A percentile compares a stretch with the other conserved stretches of the same genome.
These are phyloP conservation scores for Rhododendron mucronatum DNA, from an alignment of 148 eudicot species.

Conservation along the genomic window DNA sequence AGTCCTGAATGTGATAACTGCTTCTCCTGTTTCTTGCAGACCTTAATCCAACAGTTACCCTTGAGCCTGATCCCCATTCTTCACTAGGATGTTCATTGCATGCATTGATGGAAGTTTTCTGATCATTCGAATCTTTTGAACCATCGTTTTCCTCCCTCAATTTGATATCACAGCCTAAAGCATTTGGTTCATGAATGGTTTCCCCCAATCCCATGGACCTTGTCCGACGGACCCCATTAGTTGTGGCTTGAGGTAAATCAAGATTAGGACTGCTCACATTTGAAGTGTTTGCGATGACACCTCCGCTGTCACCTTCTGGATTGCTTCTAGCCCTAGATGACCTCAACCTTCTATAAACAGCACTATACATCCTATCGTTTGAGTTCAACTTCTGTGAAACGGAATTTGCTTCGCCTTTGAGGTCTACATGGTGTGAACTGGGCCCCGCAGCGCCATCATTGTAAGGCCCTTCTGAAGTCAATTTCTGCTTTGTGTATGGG, in stretches of 20 bases:
- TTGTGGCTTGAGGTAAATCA: constrained; percentile 18
- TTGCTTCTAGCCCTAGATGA: constrained; percentile 40
- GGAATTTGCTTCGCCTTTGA: constrained; percentile 27
- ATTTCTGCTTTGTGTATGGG: constrained; percentile 23
- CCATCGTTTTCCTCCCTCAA: constrained; percentile 19
- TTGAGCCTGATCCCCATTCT: constrained; percentile 46
- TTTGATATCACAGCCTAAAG: constrained; percentile 17
- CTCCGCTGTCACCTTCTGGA: constrained; percentile 34
- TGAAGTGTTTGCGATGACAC: constrained; percentile 44
- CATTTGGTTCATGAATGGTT: constrained; percentile 27
- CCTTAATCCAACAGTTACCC: constrained; percentile 56
- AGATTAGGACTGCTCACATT: constrained; percentile 33
- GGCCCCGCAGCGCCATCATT: constrained; percentile 15
- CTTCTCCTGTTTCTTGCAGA: constrained; percentile 74
- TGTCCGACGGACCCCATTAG: constrained; percentile 29
- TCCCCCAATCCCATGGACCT: constrained; percentile 27
- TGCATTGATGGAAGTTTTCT: constrained; percentile 26
- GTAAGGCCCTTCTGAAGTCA: constrained; percentile 16
- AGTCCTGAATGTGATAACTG: constrained; percentile 45
- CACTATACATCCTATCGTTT: constrained; percentile 64
- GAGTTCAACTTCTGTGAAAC: constrained; percentile 29
- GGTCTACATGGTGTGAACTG: constrained; percentile 21
- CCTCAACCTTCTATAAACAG: constrained; percentile 90
- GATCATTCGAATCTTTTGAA: constrained; percentile 39
- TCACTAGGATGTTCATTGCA: constrained; percentile 37